Base-by-base conservation (phyloP, 2,329 filamentous ascomycete genomes). In the Aspergillus persii region DNA sequence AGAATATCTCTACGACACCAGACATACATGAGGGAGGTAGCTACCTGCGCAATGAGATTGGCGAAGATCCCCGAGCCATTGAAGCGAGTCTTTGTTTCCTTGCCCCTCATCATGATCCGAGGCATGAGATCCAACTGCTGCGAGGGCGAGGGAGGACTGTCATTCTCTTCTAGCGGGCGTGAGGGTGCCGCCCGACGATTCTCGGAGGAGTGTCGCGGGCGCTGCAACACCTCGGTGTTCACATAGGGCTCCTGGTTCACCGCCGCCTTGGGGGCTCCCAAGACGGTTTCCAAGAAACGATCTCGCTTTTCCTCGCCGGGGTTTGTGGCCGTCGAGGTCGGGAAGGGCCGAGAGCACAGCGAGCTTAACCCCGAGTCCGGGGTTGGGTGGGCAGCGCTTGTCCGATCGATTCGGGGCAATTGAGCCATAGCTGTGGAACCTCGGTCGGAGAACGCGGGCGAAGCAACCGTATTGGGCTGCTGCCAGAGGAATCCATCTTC, bases 401-500 rank as follows among this genome's bases (percentile, higher is more conserved):
- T 57, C 59, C 62, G 67, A 63, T 71, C 68, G 54, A 55, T 56
- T 54, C 56, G 64, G 51, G 65, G 58, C 58, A 66, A 58, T 29
- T 61, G 64, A 26, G 56, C 53, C 39, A 59, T 57, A 46, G 58
- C 31, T 23, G 63, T 67, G 53, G 70, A 59, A 50, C 65, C 67
- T 62, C 61, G 66, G 47, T 69, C 68, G 50, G 67, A 57, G 29
- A 69, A 68, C 30, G 65, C 60, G 44, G 69, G 65, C 12, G 67
- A 68, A 6, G 68, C 56, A 30, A 76, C 67, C 15, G 73, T 76
- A 33, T 68, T 70, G 9, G 74, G 74, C 59, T 75, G 73, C 61
- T 75, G 74, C 73, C 73, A 75, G 39, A 76, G 54, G 57, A 76
- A 75, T 12, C 74, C 73, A 65, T 74, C 73, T 61, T 77, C 75